These are phyloP conservation scores for Kwoniella shandongensis DNA, from an alignment of 768 basidiomycete genomes.

Conservation along the genomic window DNA sequence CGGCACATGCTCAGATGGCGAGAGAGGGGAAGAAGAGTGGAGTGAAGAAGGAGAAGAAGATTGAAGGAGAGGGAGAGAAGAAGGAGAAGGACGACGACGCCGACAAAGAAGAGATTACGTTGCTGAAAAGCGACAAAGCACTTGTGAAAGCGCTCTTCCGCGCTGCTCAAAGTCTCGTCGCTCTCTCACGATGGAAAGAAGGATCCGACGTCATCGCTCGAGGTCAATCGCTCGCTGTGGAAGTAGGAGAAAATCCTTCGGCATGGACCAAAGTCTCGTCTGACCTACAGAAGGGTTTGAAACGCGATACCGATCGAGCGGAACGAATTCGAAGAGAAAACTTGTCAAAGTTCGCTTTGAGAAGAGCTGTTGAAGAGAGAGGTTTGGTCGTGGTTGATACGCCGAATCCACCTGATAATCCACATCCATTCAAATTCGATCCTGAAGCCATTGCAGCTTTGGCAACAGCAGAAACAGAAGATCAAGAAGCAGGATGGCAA, in stretches of 20 bases:
- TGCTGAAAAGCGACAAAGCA: constrained; percentile 9
- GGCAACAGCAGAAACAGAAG: neutral
- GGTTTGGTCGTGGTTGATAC: constrained; percentile 56
- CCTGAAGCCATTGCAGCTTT: constrained; percentile 20
- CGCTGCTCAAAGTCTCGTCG: constrained; percentile 72
- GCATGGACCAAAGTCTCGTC: constrained; percentile 58
- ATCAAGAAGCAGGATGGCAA: constrained; percentile 56
- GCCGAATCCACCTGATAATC: constrained; percentile 52
- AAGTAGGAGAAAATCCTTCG: constrained; percentile 60
- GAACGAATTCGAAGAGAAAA: constrained; percentile 56
- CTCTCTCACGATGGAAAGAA: constrained; percentile 74
- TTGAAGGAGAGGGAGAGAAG: neutral
- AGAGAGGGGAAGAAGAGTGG: no score
- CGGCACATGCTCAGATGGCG: constrained; percentile 9
- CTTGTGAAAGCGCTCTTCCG: constrained; percentile 83
- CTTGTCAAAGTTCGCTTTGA: constrained; percentile 61
- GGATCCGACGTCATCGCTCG: constrained; percentile 77
- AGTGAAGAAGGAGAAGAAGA: neutral
- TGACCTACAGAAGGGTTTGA: constrained; percentile 42
- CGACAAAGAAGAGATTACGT: no score
- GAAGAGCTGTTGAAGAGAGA: constrained; percentile 68
- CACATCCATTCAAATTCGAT: constrained; percentile 50
- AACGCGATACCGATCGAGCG: constrained; percentile 25
- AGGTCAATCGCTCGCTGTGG: constrained; percentile 35
- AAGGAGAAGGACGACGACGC: neutral